Conservation (phyloP, 306 rosid species). For the Cicer yamashitae region DNA sequence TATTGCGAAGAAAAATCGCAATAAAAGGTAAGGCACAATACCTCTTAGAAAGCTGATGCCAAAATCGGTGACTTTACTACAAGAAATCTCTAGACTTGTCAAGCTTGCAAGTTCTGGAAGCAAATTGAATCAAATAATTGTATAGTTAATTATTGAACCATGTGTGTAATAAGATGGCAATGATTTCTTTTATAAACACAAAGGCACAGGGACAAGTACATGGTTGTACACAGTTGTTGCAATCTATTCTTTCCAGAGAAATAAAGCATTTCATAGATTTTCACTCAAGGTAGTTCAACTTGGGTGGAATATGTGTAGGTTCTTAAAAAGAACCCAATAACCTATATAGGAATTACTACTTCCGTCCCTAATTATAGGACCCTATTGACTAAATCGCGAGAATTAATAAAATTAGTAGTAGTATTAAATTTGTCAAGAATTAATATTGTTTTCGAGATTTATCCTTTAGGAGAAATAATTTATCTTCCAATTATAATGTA, state of each 20-base stretch:
- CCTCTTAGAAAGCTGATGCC: constrained; percentile 85
- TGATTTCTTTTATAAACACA: constrained; percentile 37
- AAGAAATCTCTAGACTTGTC: constrained; percentile 75
- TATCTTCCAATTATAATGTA: too few species aligned
- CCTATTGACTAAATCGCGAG: too few species aligned
- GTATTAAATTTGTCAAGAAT: too few species aligned
- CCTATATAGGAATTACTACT: constrained; percentile 5
- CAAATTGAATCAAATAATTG: constrained; percentile 39
- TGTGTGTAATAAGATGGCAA: constrained; percentile 6
- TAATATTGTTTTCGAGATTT: too few species aligned
- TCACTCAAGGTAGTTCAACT: constrained; percentile 8
- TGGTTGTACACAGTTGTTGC: constrained; percentile 9
- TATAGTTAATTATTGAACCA: constrained; percentile 36
- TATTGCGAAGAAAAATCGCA: constrained; percentile 5
- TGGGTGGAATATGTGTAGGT: constrained; percentile 3
- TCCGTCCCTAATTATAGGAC: too few species aligned
- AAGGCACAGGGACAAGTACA: constrained; percentile 16
- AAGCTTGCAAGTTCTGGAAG: constrained; percentile 79
- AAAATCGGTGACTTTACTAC: constrained; percentile 79
- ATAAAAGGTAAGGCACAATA: constrained; percentile 39
- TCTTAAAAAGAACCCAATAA: constrained; percentile 2
- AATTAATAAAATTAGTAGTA: too few species aligned
- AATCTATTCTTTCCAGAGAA: constrained; percentile 6
- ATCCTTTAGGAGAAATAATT: too few species aligned
- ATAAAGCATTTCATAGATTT: constrained; percentile 12